Percentiles rank a stretch among this genome's conserved stretches.
Evolutionary conservation across 345 rosid species (phyloP).

Genomic region (Eucalyptus brandiana): DNA sequence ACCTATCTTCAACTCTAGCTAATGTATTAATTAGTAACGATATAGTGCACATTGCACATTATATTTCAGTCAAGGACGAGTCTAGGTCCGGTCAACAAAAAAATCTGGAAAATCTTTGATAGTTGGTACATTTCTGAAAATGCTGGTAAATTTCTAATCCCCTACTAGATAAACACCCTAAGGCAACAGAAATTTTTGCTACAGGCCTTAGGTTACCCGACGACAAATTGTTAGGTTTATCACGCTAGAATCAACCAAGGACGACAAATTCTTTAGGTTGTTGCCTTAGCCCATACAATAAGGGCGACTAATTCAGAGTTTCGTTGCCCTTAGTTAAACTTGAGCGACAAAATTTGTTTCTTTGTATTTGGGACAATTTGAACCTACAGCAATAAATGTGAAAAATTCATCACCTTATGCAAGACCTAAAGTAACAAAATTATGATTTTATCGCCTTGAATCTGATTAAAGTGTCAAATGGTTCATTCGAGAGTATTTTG

Average conservation of each 20-base stretch:
- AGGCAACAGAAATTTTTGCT: background rate
- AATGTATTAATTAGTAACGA: background rate
- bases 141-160: background rate
- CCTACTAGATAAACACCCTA: background rate
- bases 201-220: background rate
- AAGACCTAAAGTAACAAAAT: background rate
- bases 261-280: background rate
- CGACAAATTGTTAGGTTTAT: background rate
- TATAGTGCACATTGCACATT: background rate
- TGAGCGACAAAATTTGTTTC: background rate
- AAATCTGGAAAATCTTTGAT: background rate
- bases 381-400: background rate
- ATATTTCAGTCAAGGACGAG: background rate
- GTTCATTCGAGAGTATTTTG: background rate
- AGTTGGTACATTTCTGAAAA: background rate
- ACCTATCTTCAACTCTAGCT: background rate
- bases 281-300: background rate
- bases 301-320: background rate
- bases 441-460: background rate
- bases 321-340: background rate
- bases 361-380: background rate
- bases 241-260: background rate
- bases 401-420: too few relatives aligned
- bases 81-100: background rate
- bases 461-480: too few relatives aligned